A percentile compares a stretch with the other conserved stretches of the same genome.
Evolutionary conservation across 805 yeast species (phyloP).

Genomic region (Ogataea methanolica): DNA sequence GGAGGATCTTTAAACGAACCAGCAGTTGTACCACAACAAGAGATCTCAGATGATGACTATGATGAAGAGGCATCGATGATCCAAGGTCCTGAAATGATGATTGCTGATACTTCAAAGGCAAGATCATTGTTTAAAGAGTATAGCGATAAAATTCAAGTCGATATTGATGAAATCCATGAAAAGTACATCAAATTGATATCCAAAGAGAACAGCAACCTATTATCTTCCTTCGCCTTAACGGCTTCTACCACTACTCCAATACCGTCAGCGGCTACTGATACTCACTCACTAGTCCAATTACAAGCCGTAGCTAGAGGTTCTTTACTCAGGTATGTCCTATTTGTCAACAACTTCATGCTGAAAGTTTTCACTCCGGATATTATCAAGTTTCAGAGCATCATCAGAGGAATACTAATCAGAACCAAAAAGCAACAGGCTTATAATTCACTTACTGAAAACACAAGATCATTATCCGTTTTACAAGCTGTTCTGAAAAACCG

Average conservation of each 20-base stretch:
- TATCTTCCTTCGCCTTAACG: not conserved
- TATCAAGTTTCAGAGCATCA: slow-evolving; percentile 41
- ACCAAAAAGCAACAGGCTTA: slow-evolving; percentile 19
- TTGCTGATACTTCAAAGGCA: slow-evolving; percentile 18
- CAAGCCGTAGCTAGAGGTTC: slow-evolving; percentile 75
- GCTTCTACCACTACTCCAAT: not conserved
- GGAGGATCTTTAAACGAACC: not conserved
- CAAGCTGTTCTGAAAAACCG: slow-evolving; percentile 36
- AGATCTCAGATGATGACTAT: not conserved
- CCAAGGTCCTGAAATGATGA: not conserved
- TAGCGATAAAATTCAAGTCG: slow-evolving; percentile 11
- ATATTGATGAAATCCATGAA: slow-evolving; percentile 26
- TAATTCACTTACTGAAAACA: slow-evolving; percentile 11
- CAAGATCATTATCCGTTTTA: slow-evolving; percentile 32
- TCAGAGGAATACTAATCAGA: slow-evolving; percentile 44
- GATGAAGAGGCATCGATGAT: not conserved
- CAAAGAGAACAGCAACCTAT: slow-evolving; percentile 18
- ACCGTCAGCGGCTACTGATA: slow-evolving; percentile 1
- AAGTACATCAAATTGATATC: slow-evolving; percentile 22
- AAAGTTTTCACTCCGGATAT: slow-evolving; percentile 51
- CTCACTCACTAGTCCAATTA: slow-evolving; percentile 31
- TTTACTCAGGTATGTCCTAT: slow-evolving; percentile 55
- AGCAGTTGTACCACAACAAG: no score
- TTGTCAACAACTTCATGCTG: slow-evolving; percentile 58
- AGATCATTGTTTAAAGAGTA: slow-evolving; percentile 19